These are phyloP conservation scores for Wickerhamomyces chaumierensis DNA, from an alignment of 805 yeast genomes.

Conservation along the genomic window DNA sequence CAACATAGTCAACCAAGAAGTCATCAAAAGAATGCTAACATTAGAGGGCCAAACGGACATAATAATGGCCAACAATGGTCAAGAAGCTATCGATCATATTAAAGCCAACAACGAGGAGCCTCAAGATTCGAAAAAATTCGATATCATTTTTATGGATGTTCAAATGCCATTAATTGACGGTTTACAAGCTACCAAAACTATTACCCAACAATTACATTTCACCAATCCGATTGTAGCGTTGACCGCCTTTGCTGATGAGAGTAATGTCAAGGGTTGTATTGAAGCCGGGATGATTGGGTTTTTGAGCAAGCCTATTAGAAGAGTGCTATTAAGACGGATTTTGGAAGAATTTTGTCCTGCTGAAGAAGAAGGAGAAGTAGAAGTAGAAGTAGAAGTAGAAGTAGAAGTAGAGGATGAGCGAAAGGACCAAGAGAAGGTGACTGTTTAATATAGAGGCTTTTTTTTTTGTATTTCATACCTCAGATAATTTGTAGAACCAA, in stretches of 20 bases:
- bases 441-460: no score
- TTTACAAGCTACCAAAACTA: conserved; percentile 63
- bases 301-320: conserved; percentile 75
- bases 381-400: background rate
- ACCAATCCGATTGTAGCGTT: conserved; percentile 79
- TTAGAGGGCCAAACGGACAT: conserved; percentile 70
- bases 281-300: conserved; percentile 92
- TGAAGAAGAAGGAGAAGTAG: background rate
- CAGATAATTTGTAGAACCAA: no score
- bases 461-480: no score
- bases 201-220: conserved; percentile 59
- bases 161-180: conserved; percentile 97
- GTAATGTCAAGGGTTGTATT: conserved; percentile 75
- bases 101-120: conserved; percentile 11
- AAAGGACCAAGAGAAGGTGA: no score
- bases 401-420: no score
- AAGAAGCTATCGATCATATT: conserved; percentile 70
- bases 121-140: conserved; percentile 31
- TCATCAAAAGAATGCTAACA: conserved; percentile 75
- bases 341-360: conserved; percentile 23
- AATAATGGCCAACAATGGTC: conserved; percentile 80
- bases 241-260: conserved; percentile 91
- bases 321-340: conserved; percentile 54
- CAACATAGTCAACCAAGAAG: conserved; percentile 89
- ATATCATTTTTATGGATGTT: conserved; percentile 89